Conservation (phyloP, 352 stramenopile genomes). For the Phytophthora aleatoria region DNA sequence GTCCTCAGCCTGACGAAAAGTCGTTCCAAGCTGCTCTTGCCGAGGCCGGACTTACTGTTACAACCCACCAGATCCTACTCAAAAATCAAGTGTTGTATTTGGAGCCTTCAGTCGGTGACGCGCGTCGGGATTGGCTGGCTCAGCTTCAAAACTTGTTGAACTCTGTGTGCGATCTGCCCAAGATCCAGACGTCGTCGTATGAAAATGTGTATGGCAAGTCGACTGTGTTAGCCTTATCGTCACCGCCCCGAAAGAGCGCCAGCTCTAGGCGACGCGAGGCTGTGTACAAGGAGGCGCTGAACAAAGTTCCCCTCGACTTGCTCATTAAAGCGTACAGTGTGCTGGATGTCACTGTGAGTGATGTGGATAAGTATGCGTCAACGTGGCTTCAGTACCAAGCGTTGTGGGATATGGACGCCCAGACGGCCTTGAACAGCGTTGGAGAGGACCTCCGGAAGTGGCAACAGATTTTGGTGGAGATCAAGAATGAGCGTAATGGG, state of each 20-base stretch:
- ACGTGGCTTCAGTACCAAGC: conserved; percentile 99
- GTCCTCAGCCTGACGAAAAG: conserved; percentile 65
- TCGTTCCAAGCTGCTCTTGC: conserved; percentile 47
- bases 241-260: conserved; percentile 62
- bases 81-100: conserved; percentile 97
- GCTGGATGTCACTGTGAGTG: conserved; percentile 74
- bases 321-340: conserved; percentile 79
- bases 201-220: conserved; percentile 87
- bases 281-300: conserved; percentile 75
- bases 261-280: conserved; percentile 63
- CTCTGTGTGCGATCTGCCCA: conserved; percentile 93
- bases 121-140: conserved; percentile 86
- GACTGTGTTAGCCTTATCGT: conserved; percentile 60
- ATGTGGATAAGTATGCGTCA: conserved; percentile 93
- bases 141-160: conserved; percentile 95
- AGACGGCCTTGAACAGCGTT: conserved; percentile 92
- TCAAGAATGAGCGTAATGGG: conserved; percentile 94
- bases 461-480: conserved; percentile 97
- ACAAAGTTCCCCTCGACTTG: conserved; percentile 60
- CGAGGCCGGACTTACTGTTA: conserved; percentile 50
- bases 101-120: conserved; percentile 94
- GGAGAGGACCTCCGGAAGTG: conserved; percentile 96
- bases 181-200: conserved; percentile 87
- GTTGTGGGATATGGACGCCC: conserved; percentile 98
- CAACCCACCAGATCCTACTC: conserved; percentile 93